Conservation (phyloP, 257 asterid genomes). For the Ilex aquifolium region DNA sequence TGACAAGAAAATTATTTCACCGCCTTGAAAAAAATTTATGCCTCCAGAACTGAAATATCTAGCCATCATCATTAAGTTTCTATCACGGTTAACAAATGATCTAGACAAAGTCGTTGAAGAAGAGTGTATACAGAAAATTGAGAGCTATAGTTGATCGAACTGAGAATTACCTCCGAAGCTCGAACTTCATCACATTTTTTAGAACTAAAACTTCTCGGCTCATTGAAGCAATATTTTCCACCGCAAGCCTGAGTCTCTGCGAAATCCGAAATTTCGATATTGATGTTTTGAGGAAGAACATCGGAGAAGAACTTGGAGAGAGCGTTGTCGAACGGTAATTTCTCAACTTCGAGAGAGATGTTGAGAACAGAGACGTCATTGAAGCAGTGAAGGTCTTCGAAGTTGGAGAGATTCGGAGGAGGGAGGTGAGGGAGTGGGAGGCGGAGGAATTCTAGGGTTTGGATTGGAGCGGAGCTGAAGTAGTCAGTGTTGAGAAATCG, state of each 20-base stretch:
- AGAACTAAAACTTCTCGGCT: conserved; percentile 7
- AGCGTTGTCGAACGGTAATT: conserved; percentile 58
- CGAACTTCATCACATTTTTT: conserved; percentile 1
- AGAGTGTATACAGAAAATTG: not conserved
- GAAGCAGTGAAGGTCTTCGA: conserved; percentile 25
- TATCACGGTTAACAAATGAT: too few species aligned
- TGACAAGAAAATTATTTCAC: too few species aligned
- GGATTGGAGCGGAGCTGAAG: conserved; percentile 25
- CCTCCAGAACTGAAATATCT: too few species aligned
- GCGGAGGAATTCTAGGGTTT: conserved; percentile 46
- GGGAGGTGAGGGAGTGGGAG: conserved; percentile 48
- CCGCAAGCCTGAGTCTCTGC: conserved; percentile 12
- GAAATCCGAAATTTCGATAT: conserved; percentile 14
- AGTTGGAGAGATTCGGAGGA: conserved; percentile 24
- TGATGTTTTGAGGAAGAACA: conserved; percentile 58
- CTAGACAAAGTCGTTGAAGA: too few species aligned
- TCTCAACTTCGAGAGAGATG: conserved; percentile 33
- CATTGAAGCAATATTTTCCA: conserved; percentile 10
- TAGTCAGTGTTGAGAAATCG: conserved; percentile 57
- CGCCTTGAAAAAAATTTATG: too few species aligned
- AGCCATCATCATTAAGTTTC: too few species aligned
- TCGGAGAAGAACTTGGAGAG: conserved; percentile 64
- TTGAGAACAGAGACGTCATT: conserved; percentile 33
- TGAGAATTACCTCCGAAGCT: conserved; percentile 17
- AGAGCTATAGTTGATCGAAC: not conserved